phyloP scores from a whole-genome alignment of 305 asterid species.

The Fraxinus angustifolia region DNA sequence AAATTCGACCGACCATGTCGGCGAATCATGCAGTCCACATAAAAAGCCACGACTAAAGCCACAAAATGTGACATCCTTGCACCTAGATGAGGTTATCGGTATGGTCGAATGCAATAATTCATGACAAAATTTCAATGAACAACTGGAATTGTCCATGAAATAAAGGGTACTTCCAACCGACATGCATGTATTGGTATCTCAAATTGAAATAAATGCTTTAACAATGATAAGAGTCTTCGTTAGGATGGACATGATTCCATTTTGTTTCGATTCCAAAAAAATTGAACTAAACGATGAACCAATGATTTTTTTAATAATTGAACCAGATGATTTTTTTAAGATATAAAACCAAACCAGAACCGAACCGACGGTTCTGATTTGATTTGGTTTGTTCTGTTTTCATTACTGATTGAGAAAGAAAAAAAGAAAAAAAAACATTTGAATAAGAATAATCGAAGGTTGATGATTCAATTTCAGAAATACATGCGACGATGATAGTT shows the following conservation, averaged over 20 bases:
- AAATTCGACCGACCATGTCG: not conserved
- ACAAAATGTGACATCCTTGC: conserved; percentile 17
- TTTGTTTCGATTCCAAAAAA: not conserved
- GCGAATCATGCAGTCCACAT: not conserved
- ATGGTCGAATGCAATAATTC: conserved; percentile 13
- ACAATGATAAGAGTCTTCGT: not conserved
- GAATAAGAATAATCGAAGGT: too few relatives aligned
- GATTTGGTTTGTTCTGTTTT: not conserved
- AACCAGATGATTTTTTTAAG: not conserved
- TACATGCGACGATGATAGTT: too few relatives aligned
- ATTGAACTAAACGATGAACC: not conserved
- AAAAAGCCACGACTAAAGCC: not conserved
- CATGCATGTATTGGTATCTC: conserved; percentile 29
- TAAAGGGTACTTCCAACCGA: conserved; percentile 21
- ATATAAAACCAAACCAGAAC: too few relatives aligned
- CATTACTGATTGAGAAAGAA: not conserved
- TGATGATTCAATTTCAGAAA: too few relatives aligned
- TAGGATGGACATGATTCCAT: not conserved
- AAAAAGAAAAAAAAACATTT: too few relatives aligned
- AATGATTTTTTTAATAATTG: too few relatives aligned
- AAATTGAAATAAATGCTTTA: conserved; percentile 28
- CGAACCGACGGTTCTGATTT: too few relatives aligned
- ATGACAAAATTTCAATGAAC: conserved; percentile 3
- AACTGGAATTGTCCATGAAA: conserved; percentile 1
- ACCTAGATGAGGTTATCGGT: conserved; percentile 15